Evolutionary conservation across 257 asterid genomes (phyloP), one percentile per base, ranked within the genome.

Genomic region (Lavandula angustifolia): DNA sequence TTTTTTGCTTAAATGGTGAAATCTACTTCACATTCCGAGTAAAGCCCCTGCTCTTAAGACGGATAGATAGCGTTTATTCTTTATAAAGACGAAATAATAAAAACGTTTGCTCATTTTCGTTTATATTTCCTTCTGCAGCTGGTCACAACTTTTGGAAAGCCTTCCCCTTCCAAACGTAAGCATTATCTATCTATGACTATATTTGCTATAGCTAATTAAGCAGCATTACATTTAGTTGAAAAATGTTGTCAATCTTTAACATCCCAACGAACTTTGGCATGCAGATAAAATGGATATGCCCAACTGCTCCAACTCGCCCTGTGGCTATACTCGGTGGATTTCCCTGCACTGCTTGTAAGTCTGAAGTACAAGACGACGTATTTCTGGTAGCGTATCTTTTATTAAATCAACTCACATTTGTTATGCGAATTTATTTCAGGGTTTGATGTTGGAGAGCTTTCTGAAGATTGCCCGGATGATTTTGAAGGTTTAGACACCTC

Each of bases 251-350:
- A 44, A 62, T 41, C 42, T 50, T 38, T 22, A 27, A 58, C 59
- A 32, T 58, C 44, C 41, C 59, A 35, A 53, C 13, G 53, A 69
- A 52, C 16, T 59, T 53, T 53, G 3, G 64, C 13, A 9, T 80
- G 84, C 91, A 94, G 99, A 84, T 94, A 67, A 94, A 94, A 80
- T 94, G 99, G 99, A 94, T 94, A 73, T 94, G 99, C 77, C 99
- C 99, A 13, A 94, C 99, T 59, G 97, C 99, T 70, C 96, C 99
- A 9, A 87, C 92, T 70, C 95, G 95, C 22, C 97, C 97, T 3
- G 99, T 94, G 69, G 87, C 94, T 66, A 54, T 86, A 58, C 92
- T 94, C 7, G 99, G 97, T 63, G 99, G 99, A 84, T 84, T 84
- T 80, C 92, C 96, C 60, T 94, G 96, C 73, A 77, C 94, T 78